phyloP scores from a whole-genome alignment of 495 filamentous ascomycete genomes.

The Penicillium maclennaniae region DNA sequence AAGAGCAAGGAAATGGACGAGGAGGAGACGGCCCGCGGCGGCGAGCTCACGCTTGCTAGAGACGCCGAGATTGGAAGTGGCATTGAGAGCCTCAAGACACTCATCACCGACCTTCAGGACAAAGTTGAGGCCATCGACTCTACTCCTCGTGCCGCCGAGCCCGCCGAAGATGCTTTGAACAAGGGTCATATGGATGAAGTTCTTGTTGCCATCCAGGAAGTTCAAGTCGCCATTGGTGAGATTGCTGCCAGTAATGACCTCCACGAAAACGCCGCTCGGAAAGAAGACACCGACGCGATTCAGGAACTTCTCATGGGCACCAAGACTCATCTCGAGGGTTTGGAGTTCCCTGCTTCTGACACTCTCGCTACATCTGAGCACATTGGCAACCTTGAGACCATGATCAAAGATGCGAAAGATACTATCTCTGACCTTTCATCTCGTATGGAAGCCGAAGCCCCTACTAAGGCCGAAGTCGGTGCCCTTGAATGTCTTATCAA shows the following conservation, averaged over 20 bases:
- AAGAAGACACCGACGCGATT: slow-evolving; percentile 81
- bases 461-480: slow-evolving; percentile 71
- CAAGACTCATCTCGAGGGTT: slow-evolving; percentile 75
- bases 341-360: slow-evolving; percentile 58
- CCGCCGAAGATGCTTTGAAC: slow-evolving; percentile 40
- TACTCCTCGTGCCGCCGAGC: slow-evolving; percentile 47
- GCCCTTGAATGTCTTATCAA: slow-evolving; percentile 72
- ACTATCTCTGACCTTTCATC: slow-evolving; percentile 55
- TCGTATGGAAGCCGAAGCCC: slow-evolving; percentile 57
- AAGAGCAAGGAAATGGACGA: slow-evolving; percentile 35
- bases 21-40: slow-evolving; percentile 37
- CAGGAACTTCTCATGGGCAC: slow-evolving; percentile 82
- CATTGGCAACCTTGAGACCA: slow-evolving; percentile 64
- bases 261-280: slow-evolving; percentile 46
- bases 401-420: slow-evolving; percentile 69
- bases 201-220: slow-evolving; percentile 51
- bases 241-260: slow-evolving; percentile 34
- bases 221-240: slow-evolving; percentile 53
- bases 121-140: slow-evolving; percentile 80
- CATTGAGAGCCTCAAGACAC: slow-evolving; percentile 74
- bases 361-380: slow-evolving; percentile 69
- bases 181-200: slow-evolving; percentile 61
- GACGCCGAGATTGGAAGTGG: slow-evolving; percentile 55
- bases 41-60: slow-evolving; percentile 56
- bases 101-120: slow-evolving; percentile 75